Evolutionary conservation across 108 stramenopile genomes (phyloP), one percentile per base, ranked within the genome.

Genomic region (Ochromonas danica): DNA sequence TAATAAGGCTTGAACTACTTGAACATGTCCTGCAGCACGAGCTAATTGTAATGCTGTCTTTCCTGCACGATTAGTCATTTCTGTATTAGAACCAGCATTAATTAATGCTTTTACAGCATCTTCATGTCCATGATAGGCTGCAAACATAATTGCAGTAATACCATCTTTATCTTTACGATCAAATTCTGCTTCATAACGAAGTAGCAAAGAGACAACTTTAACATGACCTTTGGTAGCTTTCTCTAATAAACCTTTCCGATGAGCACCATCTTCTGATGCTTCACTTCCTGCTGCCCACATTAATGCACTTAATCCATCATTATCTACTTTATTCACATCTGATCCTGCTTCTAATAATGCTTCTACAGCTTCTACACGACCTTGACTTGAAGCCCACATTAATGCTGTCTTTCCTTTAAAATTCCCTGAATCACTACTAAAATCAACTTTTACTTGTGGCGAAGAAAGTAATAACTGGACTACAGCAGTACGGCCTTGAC

Each of bases 301-400:
- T 51, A 51, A 51, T 51, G 45, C 45, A 51, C 45, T 51, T 51
- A 51, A 6, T 14, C 45, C 45, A 51, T 51, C 45, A 51, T 51
- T 51, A 51, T 51, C 45, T 6, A 51, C 45, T 14, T 6, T 22
- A 51, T 51, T 51, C 22, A 51, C 45, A 51, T 51, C 22, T 51
- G 45, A 6, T 14, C 45, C 45, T 6, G 14, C 22, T 51, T 51
- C 45, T 51, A 51, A 51, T 51, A 51, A 51, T 51, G 22, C 45
- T 51, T 51, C 22, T 22, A 51, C 45, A 51, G 45, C 22, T 22
- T 51, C 45, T 14, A 51, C 45, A 14, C 45, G 6, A 51, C 45
- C 45, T 51, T 51, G 45, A 22, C 45, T 51, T 51, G 45, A 51
- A 14, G 45, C 45, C 45, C 45, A 51, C 45, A 51, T 51, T 22